Conservation (phyloP, 805 yeast genomes). For the Naumovozyma castellii region DNA sequence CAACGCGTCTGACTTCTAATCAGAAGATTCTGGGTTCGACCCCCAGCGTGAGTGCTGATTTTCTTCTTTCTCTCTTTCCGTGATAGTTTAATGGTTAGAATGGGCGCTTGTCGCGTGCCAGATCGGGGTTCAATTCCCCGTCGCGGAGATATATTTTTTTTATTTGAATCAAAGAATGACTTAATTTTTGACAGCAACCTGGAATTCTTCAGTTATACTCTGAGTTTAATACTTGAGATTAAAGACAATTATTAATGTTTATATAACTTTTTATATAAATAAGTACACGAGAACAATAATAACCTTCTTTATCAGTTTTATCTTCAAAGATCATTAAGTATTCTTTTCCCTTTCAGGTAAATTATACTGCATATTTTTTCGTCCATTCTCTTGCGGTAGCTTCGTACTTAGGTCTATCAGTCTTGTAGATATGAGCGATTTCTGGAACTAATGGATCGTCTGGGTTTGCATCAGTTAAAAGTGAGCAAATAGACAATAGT, state of each 20-base stretch:
- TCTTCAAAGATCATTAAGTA: too few species aligned
- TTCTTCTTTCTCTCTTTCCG: background rate
- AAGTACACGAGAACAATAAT: too few species aligned
- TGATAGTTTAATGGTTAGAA: conserved; percentile 4
- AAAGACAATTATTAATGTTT: too few species aligned
- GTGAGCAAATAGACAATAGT: conserved; percentile 85
- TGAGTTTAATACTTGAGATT: too few species aligned
- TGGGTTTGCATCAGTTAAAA: conserved; percentile 94
- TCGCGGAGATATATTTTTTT: conserved; percentile 9
- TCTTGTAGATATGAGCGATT: conserved; percentile 90
- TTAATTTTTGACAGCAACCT: too few species aligned
- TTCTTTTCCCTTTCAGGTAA: background rate
- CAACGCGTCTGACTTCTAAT: conserved; percentile 50
- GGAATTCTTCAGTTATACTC: too few species aligned
- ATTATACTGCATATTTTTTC: conserved; percentile 83
- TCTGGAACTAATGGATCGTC: conserved; percentile 98
- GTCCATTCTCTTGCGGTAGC: conserved; percentile 98
- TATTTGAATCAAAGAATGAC: background rate
- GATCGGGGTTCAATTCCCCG: conserved; percentile 11
- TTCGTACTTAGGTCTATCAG: conserved; percentile 85
- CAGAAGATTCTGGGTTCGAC: conserved; percentile 49
- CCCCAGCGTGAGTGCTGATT: conserved; percentile 43
- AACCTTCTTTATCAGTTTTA: too few species aligned
- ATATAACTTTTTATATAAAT: too few species aligned
- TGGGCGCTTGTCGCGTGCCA: conserved; percentile 10